These are phyloP conservation scores for Dioscorea alata DNA, from an alignment of 106 monocot species.

Conservation along the genomic window DNA sequence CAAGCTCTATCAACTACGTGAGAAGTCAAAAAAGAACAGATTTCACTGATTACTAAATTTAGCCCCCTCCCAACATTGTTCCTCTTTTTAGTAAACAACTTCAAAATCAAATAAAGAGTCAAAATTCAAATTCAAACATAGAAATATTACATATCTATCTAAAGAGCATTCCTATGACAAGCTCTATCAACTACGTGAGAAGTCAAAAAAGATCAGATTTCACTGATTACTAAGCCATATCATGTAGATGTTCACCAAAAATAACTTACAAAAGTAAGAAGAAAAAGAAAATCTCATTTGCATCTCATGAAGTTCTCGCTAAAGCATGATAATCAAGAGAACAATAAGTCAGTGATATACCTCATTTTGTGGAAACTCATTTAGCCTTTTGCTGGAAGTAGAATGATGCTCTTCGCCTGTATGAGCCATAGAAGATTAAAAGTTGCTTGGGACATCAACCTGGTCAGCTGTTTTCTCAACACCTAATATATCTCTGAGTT, in stretches of 20 bases:
- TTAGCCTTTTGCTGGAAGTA: conserved; percentile 10
- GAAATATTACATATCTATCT: not conserved
- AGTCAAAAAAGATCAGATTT: no score
- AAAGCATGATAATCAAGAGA: conserved; percentile 4
- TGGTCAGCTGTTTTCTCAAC: conserved; percentile 94
- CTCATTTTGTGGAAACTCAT: conserved; percentile 27
- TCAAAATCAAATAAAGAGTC: not conserved
- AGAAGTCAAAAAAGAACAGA: not conserved
- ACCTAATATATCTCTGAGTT: conserved; percentile 85
- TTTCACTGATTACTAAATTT: conserved; percentile 11
- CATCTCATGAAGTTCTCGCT: not conserved
- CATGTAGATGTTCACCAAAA: not conserved
- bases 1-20: not conserved
- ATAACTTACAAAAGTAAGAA: not conserved
- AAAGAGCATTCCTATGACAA: no score
- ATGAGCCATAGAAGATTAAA: conserved; percentile 14
- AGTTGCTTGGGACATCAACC: conserved; percentile 24
- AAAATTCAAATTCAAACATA: not conserved
- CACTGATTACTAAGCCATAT: not conserved
- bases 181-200: no score
- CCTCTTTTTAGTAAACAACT: no score
- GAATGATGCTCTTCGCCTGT: conserved; percentile 19
- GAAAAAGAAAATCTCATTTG: not conserved
- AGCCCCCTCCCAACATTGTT: no score
- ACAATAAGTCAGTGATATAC: conserved; percentile 6